phyloP scores from a whole-genome alignment of 305 asterid species.

The Fraxinus ornus region DNA sequence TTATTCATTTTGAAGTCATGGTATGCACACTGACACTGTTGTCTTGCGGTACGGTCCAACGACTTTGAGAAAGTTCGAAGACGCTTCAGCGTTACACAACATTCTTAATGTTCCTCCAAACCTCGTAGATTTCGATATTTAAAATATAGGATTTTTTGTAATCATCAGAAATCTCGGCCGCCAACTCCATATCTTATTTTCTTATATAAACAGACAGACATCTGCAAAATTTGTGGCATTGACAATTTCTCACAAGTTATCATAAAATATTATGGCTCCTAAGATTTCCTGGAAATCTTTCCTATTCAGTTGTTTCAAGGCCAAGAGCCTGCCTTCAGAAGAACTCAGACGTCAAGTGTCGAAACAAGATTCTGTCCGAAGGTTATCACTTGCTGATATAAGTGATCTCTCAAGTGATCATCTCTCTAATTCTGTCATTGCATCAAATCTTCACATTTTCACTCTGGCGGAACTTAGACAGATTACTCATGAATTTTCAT shows the following conservation, averaged over 20 bases:
- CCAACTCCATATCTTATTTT: background rate
- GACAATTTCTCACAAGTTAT: background rate
- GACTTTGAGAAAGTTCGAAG: background rate
- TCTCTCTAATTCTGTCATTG: slow-evolving; percentile 43
- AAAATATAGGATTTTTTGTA: background rate
- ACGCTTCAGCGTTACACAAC: background rate
- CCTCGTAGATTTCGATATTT: background rate
- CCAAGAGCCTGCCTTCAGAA: background rate
- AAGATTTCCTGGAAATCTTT: background rate
- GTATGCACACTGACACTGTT: background rate
- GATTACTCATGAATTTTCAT: slow-evolving; percentile 50
- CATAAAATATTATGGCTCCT: background rate
- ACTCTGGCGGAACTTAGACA: slow-evolving; percentile 43
- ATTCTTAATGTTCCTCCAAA: background rate
- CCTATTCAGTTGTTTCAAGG: background rate
- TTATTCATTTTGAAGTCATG: background rate
- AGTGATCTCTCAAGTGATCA: slow-evolving; percentile 43
- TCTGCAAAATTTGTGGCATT: background rate
- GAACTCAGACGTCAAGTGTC: background rate
- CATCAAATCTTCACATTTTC: slow-evolving; percentile 60
- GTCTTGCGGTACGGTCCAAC: background rate
- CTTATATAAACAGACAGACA: background rate
- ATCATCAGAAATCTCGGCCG: background rate
- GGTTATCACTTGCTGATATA: slow-evolving; percentile 42
- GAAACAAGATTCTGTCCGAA: slow-evolving; percentile 33